These are phyloP conservation scores for Rosellinia necatrix DNA, from an alignment of 2,329 filamentous ascomycete species.

Conservation along the genomic window DNA sequence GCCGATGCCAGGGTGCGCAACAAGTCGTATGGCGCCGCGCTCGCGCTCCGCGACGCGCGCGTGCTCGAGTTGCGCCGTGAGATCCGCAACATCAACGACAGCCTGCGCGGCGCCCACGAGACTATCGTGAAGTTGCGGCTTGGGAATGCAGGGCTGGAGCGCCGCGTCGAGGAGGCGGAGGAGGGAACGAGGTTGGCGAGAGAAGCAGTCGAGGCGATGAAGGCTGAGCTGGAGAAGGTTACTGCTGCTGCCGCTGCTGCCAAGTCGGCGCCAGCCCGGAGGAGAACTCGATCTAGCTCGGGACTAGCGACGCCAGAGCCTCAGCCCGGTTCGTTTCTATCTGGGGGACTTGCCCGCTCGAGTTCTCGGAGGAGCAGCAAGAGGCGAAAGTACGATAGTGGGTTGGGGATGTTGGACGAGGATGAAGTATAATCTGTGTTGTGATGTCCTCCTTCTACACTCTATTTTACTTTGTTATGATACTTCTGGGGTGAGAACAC, in stretches of 20 bases:
- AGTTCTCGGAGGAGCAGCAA: slow-evolving; percentile 44
- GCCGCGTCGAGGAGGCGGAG: slow-evolving; percentile 43
- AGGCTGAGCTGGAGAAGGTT: slow-evolving; percentile 51
- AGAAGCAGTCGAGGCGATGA: slow-evolving; percentile 54
- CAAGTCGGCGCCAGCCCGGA: neutral
- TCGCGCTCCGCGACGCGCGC: slow-evolving; percentile 56
- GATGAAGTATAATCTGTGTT: slow-evolving; percentile 45
- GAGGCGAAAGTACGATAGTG: slow-evolving; percentile 58
- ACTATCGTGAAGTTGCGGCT: slow-evolving; percentile 51
- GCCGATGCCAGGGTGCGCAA: slow-evolving; percentile 43
- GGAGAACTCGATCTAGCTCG: neutral
- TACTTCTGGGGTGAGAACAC: too few species aligned
- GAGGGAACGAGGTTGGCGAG: slow-evolving; percentile 48
- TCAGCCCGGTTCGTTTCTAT: slow-evolving; percentile 12
- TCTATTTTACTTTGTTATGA: neutral
- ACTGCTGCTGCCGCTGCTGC: slow-evolving; percentile 30
- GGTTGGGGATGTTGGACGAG: slow-evolving; percentile 59
- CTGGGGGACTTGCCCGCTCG: slow-evolving; percentile 17
- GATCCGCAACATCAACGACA: slow-evolving; percentile 48
- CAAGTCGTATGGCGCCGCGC: slow-evolving; percentile 49
- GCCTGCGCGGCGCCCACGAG: slow-evolving; percentile 52
- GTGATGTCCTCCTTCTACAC: slow-evolving; percentile 10
- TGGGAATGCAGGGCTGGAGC: slow-evolving; percentile 49
- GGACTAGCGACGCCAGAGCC: slow-evolving; percentile 17
- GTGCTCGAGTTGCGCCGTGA: slow-evolving; percentile 55